Base-by-base conservation (phyloP, 495 filamentous ascomycete species). In the Xylaria scruposa region DNA sequence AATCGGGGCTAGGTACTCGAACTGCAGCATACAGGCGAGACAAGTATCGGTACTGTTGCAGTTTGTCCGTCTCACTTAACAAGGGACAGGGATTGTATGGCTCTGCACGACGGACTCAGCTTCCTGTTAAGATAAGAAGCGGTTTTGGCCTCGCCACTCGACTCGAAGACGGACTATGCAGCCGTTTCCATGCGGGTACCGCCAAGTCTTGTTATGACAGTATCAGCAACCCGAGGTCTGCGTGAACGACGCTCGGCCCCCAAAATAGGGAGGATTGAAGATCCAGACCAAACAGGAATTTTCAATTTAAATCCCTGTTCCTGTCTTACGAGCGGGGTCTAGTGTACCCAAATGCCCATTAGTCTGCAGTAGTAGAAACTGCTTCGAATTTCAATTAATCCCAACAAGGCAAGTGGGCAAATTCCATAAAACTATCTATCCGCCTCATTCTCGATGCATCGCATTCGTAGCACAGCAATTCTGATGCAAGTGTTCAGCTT, bases 71-170 rank as follows among this genome's bases (percentile, higher is more conserved):
- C 60, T 63, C 60, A 42, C 60, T 44, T 15, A 15, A 60, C 54
- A 47, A 21, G 42, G 56, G 36, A 24, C 40, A 49, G 42, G 54
- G 67, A 13, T 69, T 38, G 19, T 56, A 29, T 36, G 19, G 26
- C 36, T 6, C 51, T 61, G 67, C 67, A 69, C 54, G 8, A 47
- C 67, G 33, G 7, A 44, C 67, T 49, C 54, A 38, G 53, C 54
- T 46, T 31, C 40, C 53, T 69, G 67, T 69, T 69, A 69, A 69
- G 56, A 61, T 36, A 56, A 68, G 51, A 58, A 56, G 29, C 9
- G 9, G 26, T 1, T 31, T 42, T 33, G 21, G 47, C 31, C 46
- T 54, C 10, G 42, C 40, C 24, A 31, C 66, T 10, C 6, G 2
- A 10, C 31, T 44, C 49, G 24, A 58, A 33, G 42, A 31, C 62